phyloP scores from a whole-genome alignment of 495 filamentous ascomycete genomes.

The Arthonia radiata region DNA sequence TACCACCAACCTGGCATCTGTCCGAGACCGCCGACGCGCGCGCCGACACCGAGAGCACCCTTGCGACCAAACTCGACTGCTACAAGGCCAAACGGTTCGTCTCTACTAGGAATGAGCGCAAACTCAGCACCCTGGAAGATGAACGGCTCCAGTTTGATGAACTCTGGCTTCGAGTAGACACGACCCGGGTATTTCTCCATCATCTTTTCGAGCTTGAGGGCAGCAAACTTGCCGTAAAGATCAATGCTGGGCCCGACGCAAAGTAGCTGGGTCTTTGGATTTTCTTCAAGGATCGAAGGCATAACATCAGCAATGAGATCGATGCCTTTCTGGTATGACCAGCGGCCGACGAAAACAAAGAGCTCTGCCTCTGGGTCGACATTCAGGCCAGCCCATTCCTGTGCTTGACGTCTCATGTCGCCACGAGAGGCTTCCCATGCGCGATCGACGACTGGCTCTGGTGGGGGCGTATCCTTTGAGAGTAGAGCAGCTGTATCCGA shows the following conservation, averaged over 20 bases:
- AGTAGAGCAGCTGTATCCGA: conserved; percentile 37
- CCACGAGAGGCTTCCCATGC: conserved; percentile 30
- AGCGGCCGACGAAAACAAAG: conserved; percentile 56
- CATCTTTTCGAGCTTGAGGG: conserved; percentile 42
- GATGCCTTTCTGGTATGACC: conserved; percentile 58
- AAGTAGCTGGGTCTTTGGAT: conserved; percentile 42
- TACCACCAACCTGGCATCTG: conserved; percentile 67
- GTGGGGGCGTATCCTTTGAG: conserved; percentile 22
- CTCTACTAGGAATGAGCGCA: conserved; percentile 52
- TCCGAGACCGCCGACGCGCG: conserved; percentile 40
- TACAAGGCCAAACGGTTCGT: conserved; percentile 63
- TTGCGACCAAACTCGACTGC: conserved; percentile 62
- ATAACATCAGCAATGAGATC: conserved; percentile 60
- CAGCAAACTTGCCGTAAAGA: conserved; percentile 55
- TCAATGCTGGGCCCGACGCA: conserved; percentile 54
- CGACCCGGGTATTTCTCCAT: conserved; percentile 56
- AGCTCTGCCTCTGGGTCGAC: conserved; percentile 42
- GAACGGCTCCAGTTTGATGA: conserved; percentile 46
- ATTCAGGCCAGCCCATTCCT: conserved; percentile 51
- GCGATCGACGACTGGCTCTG: conserved; percentile 29
- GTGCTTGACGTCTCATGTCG: conserved; percentile 38
- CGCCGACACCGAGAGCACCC: conserved; percentile 50
- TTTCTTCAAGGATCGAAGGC: conserved; percentile 41
- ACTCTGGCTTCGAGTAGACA: conserved; percentile 54
- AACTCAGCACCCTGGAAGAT: conserved; percentile 64